Evolutionary conservation across 2,329 filamentous ascomycete species (phyloP).

Genomic region (Colletotrichum godetiae): DNA sequence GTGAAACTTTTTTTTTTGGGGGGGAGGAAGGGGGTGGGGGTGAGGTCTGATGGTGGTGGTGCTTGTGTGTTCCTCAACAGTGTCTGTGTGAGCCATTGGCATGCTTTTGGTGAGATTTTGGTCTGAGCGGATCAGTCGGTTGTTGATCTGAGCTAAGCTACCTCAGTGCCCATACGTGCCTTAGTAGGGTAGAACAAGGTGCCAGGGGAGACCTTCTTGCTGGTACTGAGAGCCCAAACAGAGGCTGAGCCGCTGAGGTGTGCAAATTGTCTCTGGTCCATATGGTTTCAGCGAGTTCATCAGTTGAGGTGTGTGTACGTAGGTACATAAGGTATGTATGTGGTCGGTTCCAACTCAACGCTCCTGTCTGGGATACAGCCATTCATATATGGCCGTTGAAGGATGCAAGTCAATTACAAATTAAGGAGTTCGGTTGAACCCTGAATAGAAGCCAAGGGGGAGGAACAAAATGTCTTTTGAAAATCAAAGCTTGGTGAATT

Average conservation of each 20-base stretch:
- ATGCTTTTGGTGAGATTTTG: constrained; percentile 6
- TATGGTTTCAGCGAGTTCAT: background rate
- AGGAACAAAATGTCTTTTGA: background rate
- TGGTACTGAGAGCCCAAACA: too few relatives aligned
- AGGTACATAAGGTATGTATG: too few relatives aligned
- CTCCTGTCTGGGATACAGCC: background rate
- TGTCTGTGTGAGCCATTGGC: constrained; percentile 8
- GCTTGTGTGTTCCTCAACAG: constrained; percentile 18
- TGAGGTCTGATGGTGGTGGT: background rate
- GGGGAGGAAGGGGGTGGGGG: too few relatives aligned
- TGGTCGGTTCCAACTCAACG: background rate
- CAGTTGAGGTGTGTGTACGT: background rate
- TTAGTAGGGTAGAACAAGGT: too few relatives aligned
- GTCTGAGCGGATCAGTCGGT: background rate
- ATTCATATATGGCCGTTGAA: background rate
- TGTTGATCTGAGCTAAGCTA: too few relatives aligned
- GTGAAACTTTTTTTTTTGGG: background rate
- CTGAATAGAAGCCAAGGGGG: background rate
- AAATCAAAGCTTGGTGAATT: background rate
- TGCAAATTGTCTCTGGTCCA: background rate
- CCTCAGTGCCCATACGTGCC: too few relatives aligned
- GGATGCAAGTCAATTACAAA: background rate
- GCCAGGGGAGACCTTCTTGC: too few relatives aligned
- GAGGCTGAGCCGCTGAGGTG: background rate
- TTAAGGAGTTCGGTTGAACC: background rate